Conservation (phyloP, 2,329 filamentous ascomycete genomes). For the Phaeosphaeria sp. region DNA sequence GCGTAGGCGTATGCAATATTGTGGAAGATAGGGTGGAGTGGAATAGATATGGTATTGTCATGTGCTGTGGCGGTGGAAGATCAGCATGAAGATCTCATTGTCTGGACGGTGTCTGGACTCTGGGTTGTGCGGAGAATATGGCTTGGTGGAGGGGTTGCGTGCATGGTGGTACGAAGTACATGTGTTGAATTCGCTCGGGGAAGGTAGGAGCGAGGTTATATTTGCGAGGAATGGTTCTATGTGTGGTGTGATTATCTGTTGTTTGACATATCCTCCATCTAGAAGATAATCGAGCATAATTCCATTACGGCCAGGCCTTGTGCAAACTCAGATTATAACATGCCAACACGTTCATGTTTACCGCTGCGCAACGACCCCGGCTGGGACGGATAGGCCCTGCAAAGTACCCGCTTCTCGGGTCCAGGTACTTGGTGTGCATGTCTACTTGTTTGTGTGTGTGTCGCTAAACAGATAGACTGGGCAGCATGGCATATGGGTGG, state of each 20-base stretch:
- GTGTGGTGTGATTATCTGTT: too few relatives aligned
- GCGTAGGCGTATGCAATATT: neutral
- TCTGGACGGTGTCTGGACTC: slow-evolving; percentile 1
- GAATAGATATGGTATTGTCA: too few relatives aligned
- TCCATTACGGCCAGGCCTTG: too few relatives aligned
- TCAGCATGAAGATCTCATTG: neutral
- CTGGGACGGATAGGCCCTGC: slow-evolving; percentile 24
- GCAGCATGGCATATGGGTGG: slow-evolving; percentile 43
- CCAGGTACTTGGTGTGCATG: slow-evolving; percentile 16
- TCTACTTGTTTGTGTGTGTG: slow-evolving; percentile 12
- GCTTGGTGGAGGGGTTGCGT: slow-evolving; percentile 1
- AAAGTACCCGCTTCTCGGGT: slow-evolving; percentile 32
- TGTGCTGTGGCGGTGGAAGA: neutral
- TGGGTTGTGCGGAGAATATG: slow-evolving; percentile 34
- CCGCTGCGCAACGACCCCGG: slow-evolving; percentile 28
- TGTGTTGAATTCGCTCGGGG: neutral
- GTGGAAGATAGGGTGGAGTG: too few relatives aligned
- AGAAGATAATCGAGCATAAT: neutral
- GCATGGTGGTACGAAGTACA: neutral
- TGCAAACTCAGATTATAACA: too few relatives aligned
- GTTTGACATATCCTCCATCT: too few relatives aligned
- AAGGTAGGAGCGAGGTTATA: neutral
- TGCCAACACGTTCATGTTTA: neutral
- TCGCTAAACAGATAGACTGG: slow-evolving; percentile 35
- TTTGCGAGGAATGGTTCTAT: slow-evolving; percentile 1